phyloP scores from a whole-genome alignment of 345 rosid genomes.

The Ceriops tagal region DNA sequence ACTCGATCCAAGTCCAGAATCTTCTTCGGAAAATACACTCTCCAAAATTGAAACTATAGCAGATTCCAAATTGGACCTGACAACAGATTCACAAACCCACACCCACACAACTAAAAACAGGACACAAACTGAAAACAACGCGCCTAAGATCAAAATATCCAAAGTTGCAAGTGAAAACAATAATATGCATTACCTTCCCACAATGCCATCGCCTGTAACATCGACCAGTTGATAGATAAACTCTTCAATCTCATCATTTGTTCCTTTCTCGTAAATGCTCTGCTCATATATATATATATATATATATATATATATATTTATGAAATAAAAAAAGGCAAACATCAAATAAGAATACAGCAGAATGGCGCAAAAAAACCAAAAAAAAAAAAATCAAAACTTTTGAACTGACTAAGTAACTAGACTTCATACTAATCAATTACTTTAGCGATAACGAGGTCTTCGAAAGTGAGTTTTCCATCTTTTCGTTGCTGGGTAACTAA shows the following conservation, averaged over 20 bases:
- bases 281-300: conserved; percentile 16
- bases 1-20: conserved; percentile 36
- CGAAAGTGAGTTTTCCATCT: conserved; percentile 53
- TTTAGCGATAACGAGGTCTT: conserved; percentile 88
- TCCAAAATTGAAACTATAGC: conserved; percentile 43
- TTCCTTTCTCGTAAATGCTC: conserved; percentile 83
- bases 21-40: conserved; percentile 38
- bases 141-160: neutral
- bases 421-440: conserved; percentile 19
- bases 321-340: neutral
- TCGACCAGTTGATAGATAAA: conserved; percentile 70
- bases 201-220: conserved; percentile 51
- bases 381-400: too few relatives aligned
- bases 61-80: conserved; percentile 75
- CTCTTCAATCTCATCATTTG: conserved; percentile 76
- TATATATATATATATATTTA: neutral
- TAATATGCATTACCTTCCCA: conserved; percentile 48
- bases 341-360: neutral
- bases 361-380: neutral
- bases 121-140: neutral
- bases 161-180: neutral
- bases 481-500: conserved; percentile 56
- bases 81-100: conserved; percentile 13
- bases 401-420: neutral
- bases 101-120: conserved; percentile 10